Base-by-base conservation (phyloP, 805 yeast genomes). In the Myxozyma nipponensis region DNA sequence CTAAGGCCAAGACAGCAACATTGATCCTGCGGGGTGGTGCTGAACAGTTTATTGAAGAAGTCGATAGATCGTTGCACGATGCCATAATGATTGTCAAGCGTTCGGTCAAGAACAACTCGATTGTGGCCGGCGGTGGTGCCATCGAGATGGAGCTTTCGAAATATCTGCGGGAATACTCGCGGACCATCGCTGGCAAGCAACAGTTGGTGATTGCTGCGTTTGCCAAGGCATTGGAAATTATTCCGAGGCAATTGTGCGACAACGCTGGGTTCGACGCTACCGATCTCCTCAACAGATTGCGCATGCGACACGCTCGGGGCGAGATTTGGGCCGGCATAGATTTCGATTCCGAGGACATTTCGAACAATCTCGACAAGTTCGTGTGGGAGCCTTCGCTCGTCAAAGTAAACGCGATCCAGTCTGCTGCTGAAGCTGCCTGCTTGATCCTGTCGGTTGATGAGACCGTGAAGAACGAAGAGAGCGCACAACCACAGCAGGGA, bases 51-150 rank as follows among this genome's bases (percentile, higher is more conserved):
- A 83, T 93, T 64, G 96, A 95, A 48, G 98, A 93, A 73, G 96
- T 95, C 23, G 98, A 93, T 69, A 81, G 98, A 71, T 91, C 97
- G 1, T 75, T 93, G 60, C 98, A 93, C 66, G 99, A 93, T 72
- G 98, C 98, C 44, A 88, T 93, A 44, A 91, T 91, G 98, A 90
- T 93, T 67, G 98, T 91, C 41, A 91, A 90, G 72, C 79, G 98
- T 62, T 95, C 98, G 1, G 81, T 93, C 38, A 83, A 86, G 64
- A 90, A 90, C 66, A 84, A 82, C 64, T 73, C 79, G 25, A 82
- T 93, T 59, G 98, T 93, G 50, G 98, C 96, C 13, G 99, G 99
- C 56, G 99, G 99, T 58, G 99, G 99, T 57, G 99, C 99, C 32
- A 84, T 89, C 57, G 98, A 93, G 71, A 93, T 93, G 98, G 98